phyloP scores from a whole-genome alignment of 2,329 filamentous ascomycete genomes.

The Lojkania enalia region DNA sequence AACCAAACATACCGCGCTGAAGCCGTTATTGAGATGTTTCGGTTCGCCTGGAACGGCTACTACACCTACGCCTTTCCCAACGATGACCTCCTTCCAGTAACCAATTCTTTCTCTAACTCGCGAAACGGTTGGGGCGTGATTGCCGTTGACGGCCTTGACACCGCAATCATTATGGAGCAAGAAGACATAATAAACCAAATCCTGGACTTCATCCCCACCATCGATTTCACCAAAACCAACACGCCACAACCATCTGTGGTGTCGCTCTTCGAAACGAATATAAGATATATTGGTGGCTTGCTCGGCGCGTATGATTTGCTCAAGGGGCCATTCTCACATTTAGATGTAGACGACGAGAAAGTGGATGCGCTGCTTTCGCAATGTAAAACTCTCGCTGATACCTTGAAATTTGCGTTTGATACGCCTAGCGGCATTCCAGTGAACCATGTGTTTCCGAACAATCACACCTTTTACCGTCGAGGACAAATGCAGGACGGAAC shows the following conservation, averaged over 20 bases:
- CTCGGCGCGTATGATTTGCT: slow-evolving; percentile 77
- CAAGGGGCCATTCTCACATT: slow-evolving; percentile 63
- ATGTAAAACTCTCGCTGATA: slow-evolving; percentile 69
- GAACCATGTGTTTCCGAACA: slow-evolving; percentile 66
- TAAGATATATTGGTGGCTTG: slow-evolving; percentile 81
- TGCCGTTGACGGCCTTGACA: slow-evolving; percentile 78
- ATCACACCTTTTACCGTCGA: slow-evolving; percentile 47
- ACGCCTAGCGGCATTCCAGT: slow-evolving; percentile 74
- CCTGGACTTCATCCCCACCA: slow-evolving; percentile 68
- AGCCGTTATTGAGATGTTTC: slow-evolving; percentile 41
- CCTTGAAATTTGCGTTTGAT: slow-evolving; percentile 76
- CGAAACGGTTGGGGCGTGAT: slow-evolving; percentile 84
- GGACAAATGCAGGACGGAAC: slow-evolving; percentile 19
- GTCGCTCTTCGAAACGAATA: slow-evolving; percentile 87
- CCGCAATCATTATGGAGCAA: slow-evolving; percentile 76
- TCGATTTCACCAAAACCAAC: slow-evolving; percentile 68
- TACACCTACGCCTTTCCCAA: slow-evolving; percentile 74
- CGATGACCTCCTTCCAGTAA: slow-evolving; percentile 72
- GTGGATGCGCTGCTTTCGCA: slow-evolving; percentile 68
- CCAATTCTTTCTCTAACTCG: slow-evolving; percentile 67
- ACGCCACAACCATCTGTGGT: slow-evolving; percentile 49
- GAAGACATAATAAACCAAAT: slow-evolving; percentile 69
- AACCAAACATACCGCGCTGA: slow-evolving; percentile 31
- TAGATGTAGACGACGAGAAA: slow-evolving; percentile 52
- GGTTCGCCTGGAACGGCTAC: slow-evolving; percentile 55